Base-by-base conservation (phyloP, 2,329 filamentous ascomycete species). In the Leptographium galeiforme region DNA sequence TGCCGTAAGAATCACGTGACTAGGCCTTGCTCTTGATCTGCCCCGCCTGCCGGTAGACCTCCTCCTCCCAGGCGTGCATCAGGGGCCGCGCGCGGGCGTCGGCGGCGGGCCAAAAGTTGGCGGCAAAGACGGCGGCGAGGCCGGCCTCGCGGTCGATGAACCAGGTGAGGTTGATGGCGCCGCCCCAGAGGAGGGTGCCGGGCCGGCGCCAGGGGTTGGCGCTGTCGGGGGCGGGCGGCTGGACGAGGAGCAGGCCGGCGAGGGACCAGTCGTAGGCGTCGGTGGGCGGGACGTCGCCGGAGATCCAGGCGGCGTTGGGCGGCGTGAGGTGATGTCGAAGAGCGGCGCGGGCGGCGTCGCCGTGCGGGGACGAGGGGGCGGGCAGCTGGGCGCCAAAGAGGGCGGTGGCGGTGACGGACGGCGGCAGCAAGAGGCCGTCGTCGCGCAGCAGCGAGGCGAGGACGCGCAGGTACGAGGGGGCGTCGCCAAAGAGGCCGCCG, bases 311-410 rank as follows among this genome's bases (percentile, higher is more conserved):
- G 1, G 61, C 57, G 19, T 58, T 12, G 33, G 40, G 40, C 10
- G 40, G 40, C 40, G 63, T 57, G 51, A 66, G 65, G 10, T 57
- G 55, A 34, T 63, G 62, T 33, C 67, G 57, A 18, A 63, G 56
- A 56, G 59, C 12, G 43, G 18, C 40, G 57, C 48, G 60, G 58
- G 57, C 13, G 57, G 43, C 45, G 59, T 19, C 30, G 18, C 5
- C 5, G 2, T 25, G 3, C 3, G 25, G 5, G 5, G 39, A 18
- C 5, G 57, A n/a, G n/a, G n/a, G n/a, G n/a, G n/a, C n/a, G n/a
- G n/a, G 62, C 1, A 79, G 67, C 52, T 75, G 75, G 0, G 74
- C 68, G 51, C 63, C 59, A 57, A 78, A 78, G 63, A 80, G 68
- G 45, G 65, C 58, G 14, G 18, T 12, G 1, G 70, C 64, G 0